Evolutionary conservation across 805 yeast genomes (phyloP).

Genomic region (Teunomyces gatunensis): DNA sequence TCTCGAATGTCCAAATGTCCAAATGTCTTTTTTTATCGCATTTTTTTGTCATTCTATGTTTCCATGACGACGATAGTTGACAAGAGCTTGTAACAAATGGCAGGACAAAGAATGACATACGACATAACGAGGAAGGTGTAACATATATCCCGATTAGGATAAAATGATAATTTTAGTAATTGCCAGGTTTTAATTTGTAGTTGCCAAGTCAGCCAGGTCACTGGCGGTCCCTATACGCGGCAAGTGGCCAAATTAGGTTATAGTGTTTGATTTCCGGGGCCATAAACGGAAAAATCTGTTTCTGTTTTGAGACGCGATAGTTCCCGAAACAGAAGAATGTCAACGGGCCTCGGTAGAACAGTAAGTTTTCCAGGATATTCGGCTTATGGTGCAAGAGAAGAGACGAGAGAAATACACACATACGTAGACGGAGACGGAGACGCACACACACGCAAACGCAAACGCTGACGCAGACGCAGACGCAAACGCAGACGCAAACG

Average conservation of each 20-base stretch:
- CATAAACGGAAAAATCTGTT: background rate
- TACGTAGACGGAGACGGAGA: no score
- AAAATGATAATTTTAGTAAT: background rate
- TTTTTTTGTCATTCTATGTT: no score
- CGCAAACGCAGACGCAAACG: background rate
- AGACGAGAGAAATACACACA: no score
- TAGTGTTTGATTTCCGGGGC: background rate
- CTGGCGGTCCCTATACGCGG: background rate
- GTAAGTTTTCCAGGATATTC: no score
- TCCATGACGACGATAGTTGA: background rate
- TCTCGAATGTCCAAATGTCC: no score
- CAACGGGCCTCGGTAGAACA: no score
- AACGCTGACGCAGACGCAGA: background rate
- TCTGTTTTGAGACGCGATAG: constrained; percentile 2
- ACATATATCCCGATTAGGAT: background rate
- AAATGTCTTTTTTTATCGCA: no score
- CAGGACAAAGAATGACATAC: background rate
- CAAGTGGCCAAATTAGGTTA: background rate
- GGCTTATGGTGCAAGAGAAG: no score
- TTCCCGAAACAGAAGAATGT: background rate
- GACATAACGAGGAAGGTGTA: background rate
- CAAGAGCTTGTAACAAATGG: background rate
- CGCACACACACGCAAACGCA: no score
- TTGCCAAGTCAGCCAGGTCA: background rate
- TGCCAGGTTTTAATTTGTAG: background rate